Base-by-base conservation (phyloP, 441 rosid species). In the Gossypium schwendimanii region DNA sequence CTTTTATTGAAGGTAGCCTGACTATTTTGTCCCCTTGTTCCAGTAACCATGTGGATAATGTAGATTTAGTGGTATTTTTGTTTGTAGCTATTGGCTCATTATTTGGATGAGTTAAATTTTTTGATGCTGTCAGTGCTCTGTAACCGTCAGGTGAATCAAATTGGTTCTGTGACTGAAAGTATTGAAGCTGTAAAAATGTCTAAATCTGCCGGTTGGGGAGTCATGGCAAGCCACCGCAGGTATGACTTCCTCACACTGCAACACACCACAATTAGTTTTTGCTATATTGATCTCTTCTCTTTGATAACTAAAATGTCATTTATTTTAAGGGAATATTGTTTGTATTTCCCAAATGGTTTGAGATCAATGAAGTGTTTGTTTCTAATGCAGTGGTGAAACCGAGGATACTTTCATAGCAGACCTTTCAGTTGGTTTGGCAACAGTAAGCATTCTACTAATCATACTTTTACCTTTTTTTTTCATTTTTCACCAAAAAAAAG, bases 181-280 rank as follows among this genome's bases (percentile, higher is more conserved):
- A 84, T 81, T 69, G 83, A 84, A 73, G 85, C 83, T 50, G 87
- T 81, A 31, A 81, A 65, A 77, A 81, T 84, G 85, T 76, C 87
- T 54, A 81, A 79, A 74, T 69, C 2, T 15, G 85, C 83, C 62
- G 85, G 85, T n/a, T 84, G 87, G 83, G 87, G 81, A 44, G 81
- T 81, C 23, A 81, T 81, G 87, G 81, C 87, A 8, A 84, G 87
- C 75, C 92, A 88, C 73, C 77, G 89, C 71, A 87, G 89, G 88
- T 84, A 59, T 41, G 59, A 14, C 55, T 18, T 36, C 12, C 17
- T 67, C 12, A 63, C 50, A 12, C 44, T 3, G 18, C 31, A 5
- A 10, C 5, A 20, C 12, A 3, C 11, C 24, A 21, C 24, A 6
- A 18, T 18, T 63, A 18, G 50, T 10, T 69, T 24, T 54, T 54